phyloP scores from a whole-genome alignment of 106 monocot genomes.

The Acorus gramineus region DNA sequence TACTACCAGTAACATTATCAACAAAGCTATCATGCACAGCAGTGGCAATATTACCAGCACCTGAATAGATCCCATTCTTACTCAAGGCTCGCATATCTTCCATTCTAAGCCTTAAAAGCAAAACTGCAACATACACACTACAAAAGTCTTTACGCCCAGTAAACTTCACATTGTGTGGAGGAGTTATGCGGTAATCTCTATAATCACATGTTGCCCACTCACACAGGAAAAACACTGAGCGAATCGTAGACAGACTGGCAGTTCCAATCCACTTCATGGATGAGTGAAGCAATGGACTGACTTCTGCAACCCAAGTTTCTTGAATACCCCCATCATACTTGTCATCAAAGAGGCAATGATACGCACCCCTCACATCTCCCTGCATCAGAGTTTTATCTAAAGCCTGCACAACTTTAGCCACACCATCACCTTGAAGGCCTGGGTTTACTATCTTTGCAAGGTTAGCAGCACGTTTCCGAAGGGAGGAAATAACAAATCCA shows the following conservation, averaged over 20 bases:
- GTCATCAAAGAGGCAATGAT: constrained; percentile 73
- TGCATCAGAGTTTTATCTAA: constrained; percentile 67
- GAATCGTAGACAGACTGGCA: constrained; percentile 51
- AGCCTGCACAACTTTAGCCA: constrained; percentile 67
- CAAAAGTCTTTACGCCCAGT: constrained; percentile 79
- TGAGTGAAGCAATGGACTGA: constrained; percentile 68
- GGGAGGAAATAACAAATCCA: constrained; percentile 51
- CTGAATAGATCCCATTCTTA: constrained; percentile 12
- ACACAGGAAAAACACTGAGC: constrained; percentile 77
- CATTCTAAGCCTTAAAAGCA: constrained; percentile 71
- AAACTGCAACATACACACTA: constrained; percentile 65
- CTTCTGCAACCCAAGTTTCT: constrained; percentile 80
- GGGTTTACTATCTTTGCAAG: constrained; percentile 73
- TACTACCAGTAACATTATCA: constrained; percentile 18
- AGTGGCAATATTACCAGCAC: constrained; percentile 10
- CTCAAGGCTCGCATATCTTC: constrained; percentile 33
- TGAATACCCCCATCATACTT: constrained; percentile 53
- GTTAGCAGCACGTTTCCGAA: constrained; percentile 58
- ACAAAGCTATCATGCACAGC: constrained; percentile 29
- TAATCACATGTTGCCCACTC: constrained; percentile 98
- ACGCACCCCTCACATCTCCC: constrained; percentile 64
- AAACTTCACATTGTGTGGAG: constrained; percentile 39
- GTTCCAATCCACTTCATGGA: constrained; percentile 86
- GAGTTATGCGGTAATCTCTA: constrained; percentile 50
- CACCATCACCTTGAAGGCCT: constrained; percentile 56